Conservation (phyloP, 2,329 filamentous ascomycete species). For the Monilinia polystroma region DNA sequence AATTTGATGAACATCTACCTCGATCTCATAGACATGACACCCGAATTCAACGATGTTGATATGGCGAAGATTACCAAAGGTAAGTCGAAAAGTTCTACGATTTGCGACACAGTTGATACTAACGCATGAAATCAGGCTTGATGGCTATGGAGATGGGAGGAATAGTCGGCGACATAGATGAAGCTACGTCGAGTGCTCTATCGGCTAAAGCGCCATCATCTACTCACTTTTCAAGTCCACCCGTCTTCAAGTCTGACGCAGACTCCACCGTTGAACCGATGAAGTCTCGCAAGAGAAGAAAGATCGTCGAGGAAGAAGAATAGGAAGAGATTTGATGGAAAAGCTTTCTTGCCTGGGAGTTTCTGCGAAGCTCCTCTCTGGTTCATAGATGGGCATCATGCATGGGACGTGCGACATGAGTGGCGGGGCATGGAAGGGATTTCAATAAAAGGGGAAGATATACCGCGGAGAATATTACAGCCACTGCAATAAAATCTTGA, state of each 20-base stretch:
- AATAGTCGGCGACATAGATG: not conserved
- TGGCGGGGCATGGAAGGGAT: not conserved
- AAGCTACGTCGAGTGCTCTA: too few species aligned
- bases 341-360: too few species aligned
- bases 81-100: not conserved
- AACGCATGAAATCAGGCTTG: not conserved
- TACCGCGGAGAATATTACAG: not conserved
- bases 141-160: not conserved
- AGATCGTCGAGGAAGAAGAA: not conserved
- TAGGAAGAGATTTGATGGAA: not conserved
- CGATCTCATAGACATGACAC: not conserved
- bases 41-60: not conserved
- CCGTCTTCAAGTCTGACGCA: not conserved
- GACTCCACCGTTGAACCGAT: accelerated
- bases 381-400: too few species aligned
- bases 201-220: not conserved
- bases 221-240: not conserved
- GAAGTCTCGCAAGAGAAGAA: not conserved
- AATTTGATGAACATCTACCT: not conserved
- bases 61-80: not conserved
- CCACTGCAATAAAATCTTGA: not conserved
- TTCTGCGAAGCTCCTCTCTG: not conserved
- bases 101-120: not conserved
- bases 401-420: not conserved
- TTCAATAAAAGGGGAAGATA: not conserved